These are phyloP conservation scores for Volvox carteri DNA, from an alignment of 163 green algal genomes.

Conservation along the genomic window DNA sequence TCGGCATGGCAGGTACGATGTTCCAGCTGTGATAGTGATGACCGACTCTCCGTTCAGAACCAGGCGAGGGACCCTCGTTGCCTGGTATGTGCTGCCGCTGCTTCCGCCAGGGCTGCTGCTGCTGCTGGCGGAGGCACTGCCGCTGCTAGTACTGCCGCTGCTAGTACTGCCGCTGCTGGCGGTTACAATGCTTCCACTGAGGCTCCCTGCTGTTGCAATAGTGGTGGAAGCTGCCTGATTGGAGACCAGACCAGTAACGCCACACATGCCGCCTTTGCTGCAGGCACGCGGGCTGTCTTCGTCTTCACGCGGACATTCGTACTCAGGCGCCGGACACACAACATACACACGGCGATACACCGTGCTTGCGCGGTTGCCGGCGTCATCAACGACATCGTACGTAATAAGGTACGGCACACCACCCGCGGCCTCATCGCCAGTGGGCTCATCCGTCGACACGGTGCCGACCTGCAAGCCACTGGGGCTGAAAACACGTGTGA, in stretches of 20 bases:
- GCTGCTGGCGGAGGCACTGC: too few species aligned
- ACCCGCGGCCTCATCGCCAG: not conserved
- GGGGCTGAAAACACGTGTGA: not conserved
- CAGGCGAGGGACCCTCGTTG: not conserved
- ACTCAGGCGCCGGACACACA: conserved; percentile 15
- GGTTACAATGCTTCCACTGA: not conserved
- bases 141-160: not conserved
- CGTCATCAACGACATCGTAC: conserved; percentile 11
- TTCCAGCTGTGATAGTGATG: not conserved
- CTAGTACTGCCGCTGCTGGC: not conserved
- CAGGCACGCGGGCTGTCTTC: not conserved
- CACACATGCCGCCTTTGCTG: not conserved
- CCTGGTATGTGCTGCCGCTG: not conserved
- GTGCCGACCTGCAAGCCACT: not conserved
- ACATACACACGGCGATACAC: conserved; percentile 45
- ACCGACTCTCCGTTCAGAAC: not conserved
- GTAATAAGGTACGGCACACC: conserved; percentile 13
- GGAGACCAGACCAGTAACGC: not conserved
- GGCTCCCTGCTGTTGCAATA: too few species aligned
- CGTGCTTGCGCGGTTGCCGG: not conserved
- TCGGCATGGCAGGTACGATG: not conserved
- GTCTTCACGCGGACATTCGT: not conserved
- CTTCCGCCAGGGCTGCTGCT: too few species aligned
- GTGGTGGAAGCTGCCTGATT: not conserved
- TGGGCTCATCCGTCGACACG: not conserved